A percentile compares a stretch with the other conserved stretches of the same genome.
These are phyloP conservation scores for Adansonia rubrostipa DNA, from an alignment of 441 rosid species.

Conservation along the genomic window DNA sequence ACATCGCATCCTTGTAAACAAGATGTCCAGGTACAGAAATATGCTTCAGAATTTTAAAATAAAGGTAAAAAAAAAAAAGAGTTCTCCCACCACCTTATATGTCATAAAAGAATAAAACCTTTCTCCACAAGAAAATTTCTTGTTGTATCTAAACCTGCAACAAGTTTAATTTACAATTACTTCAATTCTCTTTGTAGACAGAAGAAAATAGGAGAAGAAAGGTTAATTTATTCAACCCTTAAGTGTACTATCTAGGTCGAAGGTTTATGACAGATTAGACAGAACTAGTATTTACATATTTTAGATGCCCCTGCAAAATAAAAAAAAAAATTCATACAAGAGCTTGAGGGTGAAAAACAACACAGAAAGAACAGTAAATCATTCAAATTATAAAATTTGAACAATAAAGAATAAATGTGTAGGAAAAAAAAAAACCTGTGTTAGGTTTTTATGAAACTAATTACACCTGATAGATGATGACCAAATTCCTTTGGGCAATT, in stretches of 20 bases:
- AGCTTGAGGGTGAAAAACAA: constrained; percentile 12
- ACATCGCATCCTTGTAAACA: neutral
- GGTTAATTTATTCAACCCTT: neutral
- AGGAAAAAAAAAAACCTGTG: constrained; percentile 22
- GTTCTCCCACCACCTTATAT: neutral
- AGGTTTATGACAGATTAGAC: neutral
- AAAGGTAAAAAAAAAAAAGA: neutral
- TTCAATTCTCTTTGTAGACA: neutral
- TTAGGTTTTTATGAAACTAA: constrained; percentile 36
- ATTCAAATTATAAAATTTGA: constrained; percentile 22
- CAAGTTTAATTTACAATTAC: constrained; percentile 17
- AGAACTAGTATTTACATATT: neutral
- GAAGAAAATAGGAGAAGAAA: constrained; percentile 17
- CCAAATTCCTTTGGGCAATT: constrained; percentile 38
- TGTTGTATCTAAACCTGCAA: constrained; percentile 9
- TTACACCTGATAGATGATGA: constrained; percentile 40
- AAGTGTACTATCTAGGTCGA: neutral
- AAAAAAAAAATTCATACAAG: constrained; percentile 1
- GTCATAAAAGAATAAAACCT: neutral
- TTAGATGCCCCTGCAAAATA: constrained; percentile 15
- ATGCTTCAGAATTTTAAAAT: neutral
- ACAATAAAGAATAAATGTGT: constrained; percentile 15
- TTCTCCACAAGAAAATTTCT: neutral
- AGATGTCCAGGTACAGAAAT: neutral
- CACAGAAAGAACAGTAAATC: constrained; percentile 9